Evolutionary conservation across 179 eudicot genomes (phyloP).

Genomic region (Spinacia oleracea): DNA sequence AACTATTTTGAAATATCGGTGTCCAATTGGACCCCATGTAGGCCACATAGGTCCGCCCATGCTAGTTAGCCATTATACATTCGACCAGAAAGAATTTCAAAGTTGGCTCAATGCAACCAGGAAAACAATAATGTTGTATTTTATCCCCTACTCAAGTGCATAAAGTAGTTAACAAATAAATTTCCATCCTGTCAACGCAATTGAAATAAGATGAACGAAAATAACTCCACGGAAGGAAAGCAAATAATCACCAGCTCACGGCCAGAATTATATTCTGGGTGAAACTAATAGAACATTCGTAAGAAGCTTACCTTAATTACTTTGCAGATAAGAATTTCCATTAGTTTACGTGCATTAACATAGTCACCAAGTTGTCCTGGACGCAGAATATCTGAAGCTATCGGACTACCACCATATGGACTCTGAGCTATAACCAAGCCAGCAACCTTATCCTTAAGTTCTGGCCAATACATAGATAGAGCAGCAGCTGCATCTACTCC

Average conservation of each 20-base stretch:
- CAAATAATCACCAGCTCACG: neutral
- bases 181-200: neutral
- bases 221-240: neutral
- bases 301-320: conserved; percentile 67
- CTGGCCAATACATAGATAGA: conserved; percentile 90
- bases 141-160: neutral
- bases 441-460: conserved; percentile 88
- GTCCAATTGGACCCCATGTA: too few relatives aligned
- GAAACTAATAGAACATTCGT: neutral
- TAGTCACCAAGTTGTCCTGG: conserved; percentile 96
- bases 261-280: neutral
- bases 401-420: conserved; percentile 96
- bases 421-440: conserved; percentile 90
- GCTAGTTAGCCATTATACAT: too few relatives aligned
- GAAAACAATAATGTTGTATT: neutral
- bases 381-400: conserved; percentile 89
- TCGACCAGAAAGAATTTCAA: neutral
- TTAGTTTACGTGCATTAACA: conserved; percentile 71
- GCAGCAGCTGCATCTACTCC: conserved; percentile 98
- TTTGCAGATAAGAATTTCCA: conserved; percentile 76
- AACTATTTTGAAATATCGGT: too few relatives aligned
- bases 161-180: neutral
- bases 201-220: neutral
- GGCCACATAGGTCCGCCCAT: too few relatives aligned
- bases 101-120: neutral